Evolutionary conservation across 805 yeast species (phyloP).

Genomic region (Candida xiaguanensis): DNA sequence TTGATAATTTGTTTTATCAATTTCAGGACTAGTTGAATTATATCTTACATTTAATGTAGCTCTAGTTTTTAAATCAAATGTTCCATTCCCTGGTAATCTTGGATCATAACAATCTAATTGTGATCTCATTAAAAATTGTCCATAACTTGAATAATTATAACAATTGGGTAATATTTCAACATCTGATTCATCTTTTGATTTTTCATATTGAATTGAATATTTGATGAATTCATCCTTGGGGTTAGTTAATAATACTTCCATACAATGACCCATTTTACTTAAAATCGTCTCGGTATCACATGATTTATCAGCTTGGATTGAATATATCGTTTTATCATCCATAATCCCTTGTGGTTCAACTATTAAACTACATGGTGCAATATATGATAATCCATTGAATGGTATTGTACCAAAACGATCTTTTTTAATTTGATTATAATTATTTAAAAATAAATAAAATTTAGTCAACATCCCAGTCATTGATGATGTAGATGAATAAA

Average conservation of each 20-base stretch:
- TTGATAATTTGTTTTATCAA: conserved; percentile 60
- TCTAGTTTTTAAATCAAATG: conserved; percentile 87
- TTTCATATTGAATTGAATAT: conserved; percentile 20
- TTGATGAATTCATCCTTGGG: conserved; percentile 48
- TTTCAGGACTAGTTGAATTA: conserved; percentile 61
- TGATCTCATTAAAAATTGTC: conserved; percentile 76
- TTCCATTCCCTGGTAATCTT: conserved; percentile 82
- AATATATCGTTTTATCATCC: conserved; percentile 34
- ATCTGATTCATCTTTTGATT: conserved; percentile 5
- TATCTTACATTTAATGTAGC: conserved; percentile 85
- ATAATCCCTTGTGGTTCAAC: conserved; percentile 44
- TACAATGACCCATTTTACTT: conserved; percentile 70
- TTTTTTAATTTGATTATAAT: conserved; percentile 19
- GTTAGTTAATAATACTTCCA: conserved; percentile 73
- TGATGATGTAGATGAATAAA: conserved; percentile 81
- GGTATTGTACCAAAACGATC: conserved; percentile 36
- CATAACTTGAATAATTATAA: conserved; percentile 72
- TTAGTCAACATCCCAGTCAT: conserved; percentile 76
- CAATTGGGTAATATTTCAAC: conserved; percentile 18
- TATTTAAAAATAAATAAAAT: conserved; percentile 65
- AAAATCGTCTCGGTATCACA: conserved; percentile 64
- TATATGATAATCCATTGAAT: conserved; percentile 42
- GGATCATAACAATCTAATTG: conserved; percentile 82
- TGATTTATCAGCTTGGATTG: conserved; percentile 70
- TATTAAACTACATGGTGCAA: conserved; percentile 46